Conservation (phyloP, 768 basidiomycete genomes). For the Krasilnikovozyma curviuscula region DNA sequence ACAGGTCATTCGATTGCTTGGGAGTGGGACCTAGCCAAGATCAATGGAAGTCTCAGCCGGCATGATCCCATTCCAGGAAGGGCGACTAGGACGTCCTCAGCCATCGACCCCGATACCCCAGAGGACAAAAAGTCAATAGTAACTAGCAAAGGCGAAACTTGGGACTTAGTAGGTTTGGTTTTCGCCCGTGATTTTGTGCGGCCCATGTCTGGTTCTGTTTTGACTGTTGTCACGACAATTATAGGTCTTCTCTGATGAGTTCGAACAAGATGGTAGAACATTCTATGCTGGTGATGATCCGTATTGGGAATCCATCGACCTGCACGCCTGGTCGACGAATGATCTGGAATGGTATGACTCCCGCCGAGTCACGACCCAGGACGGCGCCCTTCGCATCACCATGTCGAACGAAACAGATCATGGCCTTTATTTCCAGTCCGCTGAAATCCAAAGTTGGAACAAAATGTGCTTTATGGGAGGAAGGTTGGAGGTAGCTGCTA, state of each 20-base stretch:
- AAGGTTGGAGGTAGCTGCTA: no score
- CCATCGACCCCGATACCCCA: conserved; percentile 9
- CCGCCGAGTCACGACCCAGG: conserved; percentile 24
- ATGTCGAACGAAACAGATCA: conserved; percentile 14
- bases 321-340: conserved; percentile 8
- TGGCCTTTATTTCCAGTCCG: conserved; percentile 17
- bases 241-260: conserved; percentile 40
- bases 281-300: conserved; percentile 13
- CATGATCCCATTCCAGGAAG: no score
- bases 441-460: conserved; percentile 5
- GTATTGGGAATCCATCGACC: conserved; percentile 31
- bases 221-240: conserved; percentile 25
- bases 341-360: conserved; percentile 28
- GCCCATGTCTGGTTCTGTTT: neutral
- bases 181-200: neutral
- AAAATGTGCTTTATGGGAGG: no score
- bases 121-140: neutral
- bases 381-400: conserved; percentile 34
- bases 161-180: conserved; percentile 8
- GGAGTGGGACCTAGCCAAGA: no score
- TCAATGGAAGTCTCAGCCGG: no score
- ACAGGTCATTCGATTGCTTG: no score
- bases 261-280: conserved; percentile 6
- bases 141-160: conserved; percentile 3
- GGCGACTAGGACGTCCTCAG: no score